Evolutionary conservation across 306 rosid species (phyloP), one percentile per base, ranked within the genome.

Genomic region (Pterocarpus macrocarpus): DNA sequence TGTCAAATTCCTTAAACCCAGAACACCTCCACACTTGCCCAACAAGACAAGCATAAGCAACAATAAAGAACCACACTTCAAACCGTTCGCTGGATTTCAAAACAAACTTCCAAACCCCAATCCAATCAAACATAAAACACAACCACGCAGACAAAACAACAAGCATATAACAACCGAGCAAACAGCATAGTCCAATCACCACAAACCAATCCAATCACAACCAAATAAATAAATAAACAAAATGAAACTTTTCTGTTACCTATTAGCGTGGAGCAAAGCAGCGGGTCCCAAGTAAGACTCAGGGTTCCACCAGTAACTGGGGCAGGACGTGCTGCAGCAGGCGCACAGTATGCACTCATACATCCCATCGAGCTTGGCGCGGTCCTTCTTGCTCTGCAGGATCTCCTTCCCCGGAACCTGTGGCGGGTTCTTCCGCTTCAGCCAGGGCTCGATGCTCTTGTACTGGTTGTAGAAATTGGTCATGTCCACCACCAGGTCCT

Each of bases 271-370:
- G 67, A 96, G 99, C 90, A 96, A 75, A 15, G 99, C 97, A 0
- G 99, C 99, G 3, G 99, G 99, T 4, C 99, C 99, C 36, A 96
- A 89, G 83, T 96, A 96, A 5, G 94, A 81, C 90, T 96, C 98
- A 2, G 99, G 97, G 79, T 96, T 96, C 99, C 99, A 96, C 99
- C 99, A 96, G 84, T 96, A 96, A 85, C 99, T 96, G 28, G 99
- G 99, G 88, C 99, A 96, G 30, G 99, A 92, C 7, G 99, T 93
- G 88, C 98, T 96, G 79, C 99, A 96, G 82, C 99, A 96, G 16
- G 98, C 96, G 53, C 99, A 96, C 39, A 96, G 84, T 11, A 96
- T 96, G 69, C 99, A 96, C 88, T 96, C 99, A 75, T 96, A 96
- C 99, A 96, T 96, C 78, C 98, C 99, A 66, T 96, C 99, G 5